Conservation (phyloP, 495 filamentous ascomycete species). For the Penicillium ochrochloron region DNA sequence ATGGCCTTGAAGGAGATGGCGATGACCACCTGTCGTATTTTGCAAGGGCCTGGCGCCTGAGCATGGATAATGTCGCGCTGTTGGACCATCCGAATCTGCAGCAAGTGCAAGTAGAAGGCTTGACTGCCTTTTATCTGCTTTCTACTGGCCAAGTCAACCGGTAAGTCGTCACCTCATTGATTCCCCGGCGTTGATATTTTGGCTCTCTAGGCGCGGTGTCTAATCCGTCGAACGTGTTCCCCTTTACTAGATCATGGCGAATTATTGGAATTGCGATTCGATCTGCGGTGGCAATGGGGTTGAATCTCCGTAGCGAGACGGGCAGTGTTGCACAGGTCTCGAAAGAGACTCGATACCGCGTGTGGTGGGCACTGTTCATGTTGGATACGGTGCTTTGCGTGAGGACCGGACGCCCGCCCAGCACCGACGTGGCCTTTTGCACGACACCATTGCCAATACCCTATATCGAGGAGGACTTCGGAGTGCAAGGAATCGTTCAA, state of each 20-base stretch:
- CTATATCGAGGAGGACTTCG: constrained; percentile 56
- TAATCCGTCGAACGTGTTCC: neutral
- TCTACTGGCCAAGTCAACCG: constrained; percentile 62
- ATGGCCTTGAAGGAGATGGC: constrained; percentile 39
- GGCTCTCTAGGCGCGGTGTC: neutral
- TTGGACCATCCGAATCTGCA: constrained; percentile 60
- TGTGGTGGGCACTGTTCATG: constrained; percentile 61
- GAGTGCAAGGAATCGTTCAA: constrained; percentile 31
- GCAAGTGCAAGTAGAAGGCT: constrained; percentile 60
- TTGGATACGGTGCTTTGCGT: constrained; percentile 60
- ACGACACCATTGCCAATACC: constrained; percentile 59
- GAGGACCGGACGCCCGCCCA: constrained; percentile 64
- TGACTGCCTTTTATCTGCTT: constrained; percentile 63
- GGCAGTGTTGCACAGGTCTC: constrained; percentile 49
- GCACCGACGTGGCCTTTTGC: constrained; percentile 55
- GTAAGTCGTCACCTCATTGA: constrained; percentile 37
- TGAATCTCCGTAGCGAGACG: constrained; percentile 65
- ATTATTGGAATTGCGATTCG: constrained; percentile 62
- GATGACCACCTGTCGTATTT: constrained; percentile 60
- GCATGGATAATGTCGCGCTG: constrained; percentile 51
- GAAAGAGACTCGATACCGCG: constrained; percentile 48
- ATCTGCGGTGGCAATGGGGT: constrained; percentile 60
- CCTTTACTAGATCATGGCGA: constrained; percentile 56
- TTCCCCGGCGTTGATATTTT: neutral
- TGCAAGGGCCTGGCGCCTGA: constrained; percentile 60